Base-by-base conservation (phyloP, 192 early-diverging fungal species). In the Chytriomyces hyalinus region DNA sequence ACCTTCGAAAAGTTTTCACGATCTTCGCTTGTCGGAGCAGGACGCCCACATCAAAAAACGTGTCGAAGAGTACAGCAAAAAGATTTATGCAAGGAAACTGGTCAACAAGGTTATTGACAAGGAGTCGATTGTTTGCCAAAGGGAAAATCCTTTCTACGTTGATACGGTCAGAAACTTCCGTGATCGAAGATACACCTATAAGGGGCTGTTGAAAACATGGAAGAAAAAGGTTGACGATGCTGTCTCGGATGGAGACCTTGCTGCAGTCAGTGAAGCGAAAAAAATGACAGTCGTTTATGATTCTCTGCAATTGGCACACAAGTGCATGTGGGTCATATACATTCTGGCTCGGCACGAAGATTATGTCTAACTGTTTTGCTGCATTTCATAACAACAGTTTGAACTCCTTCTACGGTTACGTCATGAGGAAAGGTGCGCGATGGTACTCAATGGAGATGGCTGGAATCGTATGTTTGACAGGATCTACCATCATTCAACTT, bases 391-490 rank as follows among this genome's bases (percentile, higher is more conserved):
- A 26, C 79, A 36, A 68, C 67, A 88, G 85, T 61, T 69, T 90
- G 50, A 90, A 89, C 81, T 98, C 96, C 10, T 99, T 98, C 81
- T 99, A 99, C 76, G 97, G 97, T 20, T 99, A 99, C 82, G 97
- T 99, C 11, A 99, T 98, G 98, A 85, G 96, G 70, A 99, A 97
- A 86, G 96, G 96, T 6, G 94, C 96, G 1, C 90, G 98, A 49
- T 99, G 98, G 98, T 95, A 95, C 81, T 97, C 96, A 8, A 92
- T 99, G 87, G 96, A 97, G 83, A 99, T 99, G 98, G 98, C 96
- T 0, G 98, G 98, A 22, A 95, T 99, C 28, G 96, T 98, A 57
- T 99, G 98, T 82, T 76, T 96, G 69, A 99, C 96, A 5, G 98
- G 98, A 5, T 92, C 98, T 9, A 92, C 89, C 50, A 97, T 99